Evolutionary conservation across 306 rosid species (phyloP).

Genomic region (Spatholobus suberectus): DNA sequence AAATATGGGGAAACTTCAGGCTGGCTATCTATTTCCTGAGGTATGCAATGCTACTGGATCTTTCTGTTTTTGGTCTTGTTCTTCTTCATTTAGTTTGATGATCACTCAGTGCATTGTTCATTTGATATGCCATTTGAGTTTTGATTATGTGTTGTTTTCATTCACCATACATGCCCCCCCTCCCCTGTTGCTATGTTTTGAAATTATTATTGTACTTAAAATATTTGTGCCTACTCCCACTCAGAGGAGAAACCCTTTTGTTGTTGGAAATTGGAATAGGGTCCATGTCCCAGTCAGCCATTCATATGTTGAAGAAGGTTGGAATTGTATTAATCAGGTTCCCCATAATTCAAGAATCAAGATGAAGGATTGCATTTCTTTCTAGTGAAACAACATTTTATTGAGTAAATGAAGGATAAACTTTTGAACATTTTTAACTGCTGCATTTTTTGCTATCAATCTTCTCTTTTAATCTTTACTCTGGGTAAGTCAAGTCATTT

Average conservation of each 20-base stretch:
- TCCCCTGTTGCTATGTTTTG: neutral
- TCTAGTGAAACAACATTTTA: neutral
- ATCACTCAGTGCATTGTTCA: neutral
- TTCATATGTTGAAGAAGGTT: constrained; percentile 6
- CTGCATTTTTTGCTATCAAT: neutral
- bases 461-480: constrained; percentile 17
- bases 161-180: neutral
- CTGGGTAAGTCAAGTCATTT: neutral
- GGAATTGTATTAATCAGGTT: constrained; percentile 8
- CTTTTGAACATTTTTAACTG: too few relatives aligned
- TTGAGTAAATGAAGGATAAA: neutral
- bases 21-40: constrained; percentile 99
- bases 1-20: constrained; percentile 87
- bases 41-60: constrained; percentile 53
- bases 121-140: constrained; percentile 3
- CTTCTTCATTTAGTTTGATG: constrained; percentile 8
- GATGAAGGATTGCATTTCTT: neutral
- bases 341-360: neutral
- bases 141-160: neutral
- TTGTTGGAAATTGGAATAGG: neutral
- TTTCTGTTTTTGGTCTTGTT: constrained; percentile 26
- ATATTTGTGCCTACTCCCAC: neutral
- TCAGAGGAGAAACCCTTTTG: neutral
- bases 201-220: neutral
- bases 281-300: neutral